Base-by-base conservation (phyloP, 805 yeast species). In the Lipomyces sp. region DNA sequence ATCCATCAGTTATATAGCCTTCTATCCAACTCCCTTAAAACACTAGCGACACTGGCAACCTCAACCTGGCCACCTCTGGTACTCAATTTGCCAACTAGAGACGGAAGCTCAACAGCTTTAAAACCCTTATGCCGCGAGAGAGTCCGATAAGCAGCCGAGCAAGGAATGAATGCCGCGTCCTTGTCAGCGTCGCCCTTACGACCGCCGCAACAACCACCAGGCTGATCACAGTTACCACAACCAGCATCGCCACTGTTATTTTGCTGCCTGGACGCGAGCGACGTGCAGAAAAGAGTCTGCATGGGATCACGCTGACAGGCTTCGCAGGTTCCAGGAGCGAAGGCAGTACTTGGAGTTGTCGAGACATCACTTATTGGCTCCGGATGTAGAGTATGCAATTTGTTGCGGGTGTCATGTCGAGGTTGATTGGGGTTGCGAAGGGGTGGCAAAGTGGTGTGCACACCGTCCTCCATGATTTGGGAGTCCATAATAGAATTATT, bases 21-120 rank as follows among this genome's bases (percentile, higher is more conserved):
- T 74, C 90, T 83, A 76, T 92, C 97, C 74, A 92, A 80, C 73
- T 91, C 95, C 45, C 97, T 81, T 69, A 92, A 79, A 29, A 91
- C 92, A 73, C 89, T 89, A 37, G 95, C 96, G 42, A 92, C 95
- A 72, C 92, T 86, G 73, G 89, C 91, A n/a, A 90, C 96, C 74
- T 92, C 97, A 57, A 92, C 96, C 73, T 89, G 91, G 89, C 90
- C 90, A 2, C 96, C 97, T 69, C 89, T 81, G 0, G 96, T 90
- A 37, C 89, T 86, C 71, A 92, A 82, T 72, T 88, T 86, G 13
- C 90, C 90, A 3, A 91, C 92, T 68, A 91, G 80, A 1, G 87
- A 85, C 63, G 89, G 85, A 74, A 91, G 86, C 69, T 90, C 95
- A 24, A 88, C 90, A 6, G 85, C 81, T 65, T 85, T 84, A 78